Conservation (phyloP, 2,329 filamentous ascomycete species). For the Epichloe scottii region DNA sequence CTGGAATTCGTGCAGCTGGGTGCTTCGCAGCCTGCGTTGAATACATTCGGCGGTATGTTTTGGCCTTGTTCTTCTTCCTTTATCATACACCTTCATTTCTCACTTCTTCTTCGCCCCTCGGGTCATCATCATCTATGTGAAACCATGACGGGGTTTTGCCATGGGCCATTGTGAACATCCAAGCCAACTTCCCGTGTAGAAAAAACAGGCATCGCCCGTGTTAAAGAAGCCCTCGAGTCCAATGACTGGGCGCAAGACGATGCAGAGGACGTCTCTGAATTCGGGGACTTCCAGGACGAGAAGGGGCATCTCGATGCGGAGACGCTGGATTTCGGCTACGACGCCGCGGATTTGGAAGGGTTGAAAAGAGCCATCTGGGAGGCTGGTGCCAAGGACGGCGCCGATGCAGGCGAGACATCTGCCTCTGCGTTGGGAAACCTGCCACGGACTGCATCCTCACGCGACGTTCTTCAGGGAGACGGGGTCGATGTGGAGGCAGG, state of each 20-base stretch:
- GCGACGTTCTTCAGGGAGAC: too few species aligned
- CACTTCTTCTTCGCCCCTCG: background rate
- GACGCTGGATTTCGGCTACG: constrained; percentile 38
- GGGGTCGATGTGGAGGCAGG: too few species aligned
- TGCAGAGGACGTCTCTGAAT: constrained; percentile 14
- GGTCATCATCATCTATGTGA: background rate
- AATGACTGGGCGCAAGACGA: constrained; percentile 47
- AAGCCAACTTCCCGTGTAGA: constrained; percentile 25
- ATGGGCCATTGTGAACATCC: too few species aligned
- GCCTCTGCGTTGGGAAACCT: too few species aligned
- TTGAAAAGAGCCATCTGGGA: constrained; percentile 40
- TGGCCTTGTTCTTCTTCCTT: background rate
- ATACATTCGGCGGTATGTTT: constrained; percentile 46
- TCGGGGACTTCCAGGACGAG: constrained; percentile 20
- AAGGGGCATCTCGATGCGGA: constrained; percentile 29
- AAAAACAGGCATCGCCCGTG: constrained; percentile 44
- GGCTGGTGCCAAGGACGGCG: constrained; percentile 16
- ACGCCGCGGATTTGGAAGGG: constrained; percentile 39
- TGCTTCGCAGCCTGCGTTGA: constrained; percentile 27
- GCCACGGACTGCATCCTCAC: too few species aligned
- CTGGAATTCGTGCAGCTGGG: constrained; percentile 50
- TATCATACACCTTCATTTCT: too few species aligned
- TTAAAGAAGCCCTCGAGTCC: constrained; percentile 48
- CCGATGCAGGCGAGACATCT: background rate
- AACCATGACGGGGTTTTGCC: background rate